These are phyloP conservation scores for Xylaria longipes DNA, from an alignment of 495 filamentous ascomycete species.

Conservation along the genomic window DNA sequence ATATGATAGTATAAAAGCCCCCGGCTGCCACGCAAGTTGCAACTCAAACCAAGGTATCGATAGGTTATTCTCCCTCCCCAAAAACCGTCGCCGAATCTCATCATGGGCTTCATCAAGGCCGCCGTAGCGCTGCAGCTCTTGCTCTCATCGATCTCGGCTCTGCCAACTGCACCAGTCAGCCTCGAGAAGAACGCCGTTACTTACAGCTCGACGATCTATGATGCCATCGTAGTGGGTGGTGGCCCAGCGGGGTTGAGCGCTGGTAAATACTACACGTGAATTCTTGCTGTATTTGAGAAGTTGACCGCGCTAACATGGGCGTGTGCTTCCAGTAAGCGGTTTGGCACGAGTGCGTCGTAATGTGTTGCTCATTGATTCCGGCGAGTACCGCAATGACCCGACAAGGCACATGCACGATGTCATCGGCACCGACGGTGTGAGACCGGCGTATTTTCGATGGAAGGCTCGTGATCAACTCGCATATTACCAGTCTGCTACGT, in stretches of 20 bases:
- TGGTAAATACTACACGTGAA: background rate
- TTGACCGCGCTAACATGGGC: background rate
- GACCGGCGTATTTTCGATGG: slow-evolving; percentile 57
- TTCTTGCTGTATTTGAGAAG: background rate
- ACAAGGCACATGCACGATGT: slow-evolving; percentile 66
- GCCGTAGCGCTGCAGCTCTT: slow-evolving; percentile 13
- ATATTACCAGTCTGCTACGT: slow-evolving; percentile 54
- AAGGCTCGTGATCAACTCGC: slow-evolving; percentile 59
- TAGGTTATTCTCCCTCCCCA: background rate
- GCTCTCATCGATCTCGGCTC: slow-evolving; percentile 16
- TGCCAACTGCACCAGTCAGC: slow-evolving; percentile 10
- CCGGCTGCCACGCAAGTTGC: background rate
- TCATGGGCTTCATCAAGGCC: slow-evolving; percentile 22
- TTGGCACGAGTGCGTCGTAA: slow-evolving; percentile 60
- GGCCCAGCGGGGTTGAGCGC: slow-evolving; percentile 49
- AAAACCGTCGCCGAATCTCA: slow-evolving; percentile 9
- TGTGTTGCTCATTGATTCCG: slow-evolving; percentile 61
- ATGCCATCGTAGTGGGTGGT: slow-evolving; percentile 41
- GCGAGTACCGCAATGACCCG: slow-evolving; percentile 61
- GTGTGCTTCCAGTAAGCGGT: slow-evolving; percentile 49
- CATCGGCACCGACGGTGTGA: slow-evolving; percentile 65
- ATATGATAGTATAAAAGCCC: background rate
- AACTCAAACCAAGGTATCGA: background rate
- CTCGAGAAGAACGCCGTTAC: background rate
- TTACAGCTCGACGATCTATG: slow-evolving; percentile 21